phyloP scores from a whole-genome alignment of 2,329 filamentous ascomycete species.

The Ophiostoma tasmaniense region DNA sequence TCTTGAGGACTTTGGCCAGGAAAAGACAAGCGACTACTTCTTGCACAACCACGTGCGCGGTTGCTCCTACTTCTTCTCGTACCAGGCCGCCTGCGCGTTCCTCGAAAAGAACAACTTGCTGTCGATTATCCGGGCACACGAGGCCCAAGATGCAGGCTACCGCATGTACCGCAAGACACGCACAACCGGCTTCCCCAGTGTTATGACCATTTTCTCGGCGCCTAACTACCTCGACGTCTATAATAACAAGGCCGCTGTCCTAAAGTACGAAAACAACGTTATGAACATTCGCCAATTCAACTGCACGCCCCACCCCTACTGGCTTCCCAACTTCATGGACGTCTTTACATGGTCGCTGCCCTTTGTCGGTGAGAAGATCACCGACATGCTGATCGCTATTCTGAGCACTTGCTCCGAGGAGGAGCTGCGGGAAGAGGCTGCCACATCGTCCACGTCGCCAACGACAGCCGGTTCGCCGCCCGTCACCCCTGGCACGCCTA shows the following conservation, averaged over 20 bases:
- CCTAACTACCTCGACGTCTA: slow-evolving; percentile 99
- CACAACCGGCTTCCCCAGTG: slow-evolving; percentile 95
- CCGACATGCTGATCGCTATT: slow-evolving; percentile 98
- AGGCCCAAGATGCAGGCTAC: slow-evolving; percentile 97
- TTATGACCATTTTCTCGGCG: slow-evolving; percentile 99
- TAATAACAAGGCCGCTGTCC: slow-evolving; percentile 98
- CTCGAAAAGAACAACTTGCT: slow-evolving; percentile 98
- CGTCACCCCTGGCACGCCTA: slow-evolving; percentile 32
- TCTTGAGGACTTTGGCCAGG: slow-evolving; percentile 94
- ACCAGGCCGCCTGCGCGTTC: slow-evolving; percentile 92
- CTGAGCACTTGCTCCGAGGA: slow-evolving; percentile 99
- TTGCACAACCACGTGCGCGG: slow-evolving; percentile 97
- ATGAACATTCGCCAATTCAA: slow-evolving; percentile 99
- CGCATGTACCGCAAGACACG: slow-evolving; percentile 98
- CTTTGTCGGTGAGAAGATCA: slow-evolving; percentile 98
- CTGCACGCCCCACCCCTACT: slow-evolving; percentile 98
- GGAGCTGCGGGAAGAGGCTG: slow-evolving; percentile 82
- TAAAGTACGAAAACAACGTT: slow-evolving; percentile 99
- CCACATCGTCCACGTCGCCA: slow-evolving; percentile 51
- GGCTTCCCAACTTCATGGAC: slow-evolving; percentile 99
- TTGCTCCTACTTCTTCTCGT: slow-evolving; percentile 99
- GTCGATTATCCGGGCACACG: slow-evolving; percentile 93
- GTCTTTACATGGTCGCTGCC: slow-evolving; percentile 99
- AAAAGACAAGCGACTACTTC: slow-evolving; percentile 97
- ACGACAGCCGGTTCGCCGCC: slow-evolving; percentile 69